Evolutionary conservation across 352 stramenopile species (phyloP), one percentile per base, ranked within the genome.

Genomic region (Phytophthora pistaciae): DNA sequence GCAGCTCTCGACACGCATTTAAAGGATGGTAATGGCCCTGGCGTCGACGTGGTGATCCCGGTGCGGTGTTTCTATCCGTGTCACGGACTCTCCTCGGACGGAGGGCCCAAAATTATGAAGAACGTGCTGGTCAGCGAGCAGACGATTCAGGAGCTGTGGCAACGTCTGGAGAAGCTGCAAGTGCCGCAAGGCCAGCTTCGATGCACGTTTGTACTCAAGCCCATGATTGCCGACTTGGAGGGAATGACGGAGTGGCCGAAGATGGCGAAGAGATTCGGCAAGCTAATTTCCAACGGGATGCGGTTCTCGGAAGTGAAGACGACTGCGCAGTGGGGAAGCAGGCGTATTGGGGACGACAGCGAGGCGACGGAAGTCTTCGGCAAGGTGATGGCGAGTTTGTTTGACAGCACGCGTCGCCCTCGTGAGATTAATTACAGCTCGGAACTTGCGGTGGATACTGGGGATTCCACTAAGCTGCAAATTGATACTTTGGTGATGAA

Each of bases 21-120:
- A 18, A 31, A 59, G 7, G 2, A 5, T 20, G 3, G 18, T 1
- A n/a, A 38, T 33, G 8, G 6, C 1, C 10, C 46, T 57, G 60
- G 60, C 2, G 49, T 66, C 18, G 38, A 61, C 11, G 44, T 68
- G 54, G 23, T 29, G 18, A 68, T 68, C 13, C 61, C 52, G 1
- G 38, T 68, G 11, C 50, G 20, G 50, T 44, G 53, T 2, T 5
- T 55, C 7, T 49, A 49, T 33, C 40, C 20, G 48, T 29, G 48
- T 29, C 59, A 38, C 1, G 20, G 31, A 8, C 7, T 21, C 3
- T 49, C 20, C 9, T n/a, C 9, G 48, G 29, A 59, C 11, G 55
- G 33, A 31, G 54, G 53, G 36, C n/a, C 29, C 18, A 31, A 48
- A 11, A 54, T 54, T 16, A 5, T 49, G 8, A 60, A 60, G 16